A percentile compares a stretch with the other conserved stretches of the same genome.
Evolutionary conservation across 331 rosid genomes (phyloP).

Genomic region (Cydonia oblonga): DNA sequence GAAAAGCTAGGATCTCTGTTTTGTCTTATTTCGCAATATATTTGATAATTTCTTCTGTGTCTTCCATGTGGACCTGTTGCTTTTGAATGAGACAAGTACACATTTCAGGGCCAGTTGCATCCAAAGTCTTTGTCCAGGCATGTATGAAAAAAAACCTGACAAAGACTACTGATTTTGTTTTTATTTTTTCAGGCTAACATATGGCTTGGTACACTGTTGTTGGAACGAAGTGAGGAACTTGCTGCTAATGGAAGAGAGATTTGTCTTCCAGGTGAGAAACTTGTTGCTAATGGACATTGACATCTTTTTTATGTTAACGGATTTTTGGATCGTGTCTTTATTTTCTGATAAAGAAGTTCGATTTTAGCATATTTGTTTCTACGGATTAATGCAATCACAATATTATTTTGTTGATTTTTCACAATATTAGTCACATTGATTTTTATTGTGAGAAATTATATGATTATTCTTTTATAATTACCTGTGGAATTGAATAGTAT

Average conservation of each 20-base stretch:
- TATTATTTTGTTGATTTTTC: no score
- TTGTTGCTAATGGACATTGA: no score
- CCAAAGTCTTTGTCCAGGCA: constrained; percentile 2
- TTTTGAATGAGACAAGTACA: neutral
- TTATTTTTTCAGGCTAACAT: constrained; percentile 56
- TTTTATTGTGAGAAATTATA: neutral
- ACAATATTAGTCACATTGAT: neutral
- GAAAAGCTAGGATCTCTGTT: constrained; percentile 52
- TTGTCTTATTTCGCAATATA: neutral
- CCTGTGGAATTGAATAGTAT: no score
- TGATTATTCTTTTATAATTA: no score
- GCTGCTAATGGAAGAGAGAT: constrained; percentile 88
- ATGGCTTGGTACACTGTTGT: constrained; percentile 81
- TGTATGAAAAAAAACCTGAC: neutral
- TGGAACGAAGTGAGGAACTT: constrained; percentile 81
- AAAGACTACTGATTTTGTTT: neutral
- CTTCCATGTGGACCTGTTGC: neutral
- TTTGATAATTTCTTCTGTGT: neutral
- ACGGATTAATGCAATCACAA: no score
- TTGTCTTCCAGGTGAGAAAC: constrained; percentile 85
- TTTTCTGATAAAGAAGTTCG: no score
- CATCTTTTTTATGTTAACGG: no score
- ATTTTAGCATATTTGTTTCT: no score
- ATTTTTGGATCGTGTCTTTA: no score
- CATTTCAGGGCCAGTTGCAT: neutral